These are phyloP conservation scores for Peniophora sp. DNA, from an alignment of 1,284 basidiomycete species.

Conservation along the genomic window DNA sequence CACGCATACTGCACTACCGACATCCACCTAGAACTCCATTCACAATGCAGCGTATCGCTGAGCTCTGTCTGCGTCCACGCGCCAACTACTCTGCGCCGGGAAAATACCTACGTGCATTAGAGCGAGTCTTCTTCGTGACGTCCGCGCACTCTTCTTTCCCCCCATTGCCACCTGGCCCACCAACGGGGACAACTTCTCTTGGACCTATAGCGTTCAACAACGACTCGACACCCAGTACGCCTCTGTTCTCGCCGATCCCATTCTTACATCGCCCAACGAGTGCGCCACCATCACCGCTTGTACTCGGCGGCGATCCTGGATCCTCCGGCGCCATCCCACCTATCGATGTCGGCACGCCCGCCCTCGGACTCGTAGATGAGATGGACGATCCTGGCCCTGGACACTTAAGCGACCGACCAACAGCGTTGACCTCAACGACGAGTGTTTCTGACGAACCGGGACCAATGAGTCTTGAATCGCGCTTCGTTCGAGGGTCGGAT, in stretches of 20 bases:
- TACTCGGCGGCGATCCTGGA: slow-evolving; percentile 31
- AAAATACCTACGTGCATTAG: slow-evolving; percentile 87
- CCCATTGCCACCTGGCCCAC: slow-evolving; percentile 31
- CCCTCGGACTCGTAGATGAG: slow-evolving; percentile 72
- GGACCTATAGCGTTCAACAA: slow-evolving; percentile 33
- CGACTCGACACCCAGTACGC: slow-evolving; percentile 57
- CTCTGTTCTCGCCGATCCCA: slow-evolving; percentile 77
- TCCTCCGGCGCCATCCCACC: slow-evolving; percentile 12
- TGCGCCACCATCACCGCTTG: slow-evolving; percentile 66
- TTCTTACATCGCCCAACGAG: slow-evolving; percentile 74
- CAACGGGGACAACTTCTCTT: slow-evolving; percentile 22
- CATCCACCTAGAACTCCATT: slow-evolving; percentile 60
- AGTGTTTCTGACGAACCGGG: slow-evolving; percentile 38
- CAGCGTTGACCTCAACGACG: slow-evolving; percentile 60
- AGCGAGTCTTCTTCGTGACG: slow-evolving; percentile 81
- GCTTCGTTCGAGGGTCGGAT: slow-evolving; percentile 51
- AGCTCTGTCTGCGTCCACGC: slow-evolving; percentile 70
- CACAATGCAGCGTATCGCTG: slow-evolving; percentile 87
- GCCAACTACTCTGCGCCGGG: slow-evolving; percentile 73
- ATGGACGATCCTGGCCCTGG: slow-evolving; percentile 75
- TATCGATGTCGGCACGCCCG: slow-evolving; percentile 31
- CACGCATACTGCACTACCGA: slow-evolving; percentile 5
- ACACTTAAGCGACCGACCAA: slow-evolving; percentile 74
- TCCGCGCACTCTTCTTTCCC: slow-evolving; percentile 72
- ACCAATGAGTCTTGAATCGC: slow-evolving; percentile 47